Conservation (phyloP, 495 filamentous ascomycete genomes). For the Rostrohypoxylon terebratum region DNA sequence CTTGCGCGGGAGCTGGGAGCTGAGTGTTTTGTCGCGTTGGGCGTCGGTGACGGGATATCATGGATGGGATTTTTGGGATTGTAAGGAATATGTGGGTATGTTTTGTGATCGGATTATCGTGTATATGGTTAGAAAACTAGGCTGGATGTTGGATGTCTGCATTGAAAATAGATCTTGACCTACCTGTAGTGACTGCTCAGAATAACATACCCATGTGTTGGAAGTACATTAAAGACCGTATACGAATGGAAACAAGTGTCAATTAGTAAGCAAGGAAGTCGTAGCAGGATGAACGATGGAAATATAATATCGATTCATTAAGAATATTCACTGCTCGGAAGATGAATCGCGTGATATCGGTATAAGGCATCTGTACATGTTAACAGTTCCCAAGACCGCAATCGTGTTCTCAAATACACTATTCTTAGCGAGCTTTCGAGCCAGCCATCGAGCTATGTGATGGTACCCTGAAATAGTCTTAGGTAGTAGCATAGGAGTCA, state of each 20-base stretch:
- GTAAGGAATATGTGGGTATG: not conserved
- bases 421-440: conserved; percentile 6
- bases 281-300: not conserved
- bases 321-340: not conserved
- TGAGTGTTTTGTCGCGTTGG: not conserved
- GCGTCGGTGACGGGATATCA: conserved; percentile 1
- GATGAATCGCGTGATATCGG: not conserved
- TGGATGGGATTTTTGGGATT: not conserved
- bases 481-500: conserved; percentile 21
- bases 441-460: conserved; percentile 34
- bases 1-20: not conserved
- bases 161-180: not conserved
- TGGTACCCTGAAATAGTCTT: conserved; percentile 39
- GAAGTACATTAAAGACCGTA: too few relatives aligned
- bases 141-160: not conserved
- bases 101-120: not conserved
- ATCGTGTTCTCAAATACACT: conserved; percentile 16
- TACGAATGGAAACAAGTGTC: too few relatives aligned
- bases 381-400: conserved; percentile 6
- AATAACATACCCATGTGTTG: not conserved
- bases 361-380: not conserved
- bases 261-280: not conserved
- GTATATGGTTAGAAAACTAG: not conserved
- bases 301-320: not conserved
- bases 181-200: too few relatives aligned